A percentile compares a stretch with the other conserved stretches of the same genome.
Conservation (phyloP, 495 filamentous ascomycete species). For the Penicillium salamii region DNA sequence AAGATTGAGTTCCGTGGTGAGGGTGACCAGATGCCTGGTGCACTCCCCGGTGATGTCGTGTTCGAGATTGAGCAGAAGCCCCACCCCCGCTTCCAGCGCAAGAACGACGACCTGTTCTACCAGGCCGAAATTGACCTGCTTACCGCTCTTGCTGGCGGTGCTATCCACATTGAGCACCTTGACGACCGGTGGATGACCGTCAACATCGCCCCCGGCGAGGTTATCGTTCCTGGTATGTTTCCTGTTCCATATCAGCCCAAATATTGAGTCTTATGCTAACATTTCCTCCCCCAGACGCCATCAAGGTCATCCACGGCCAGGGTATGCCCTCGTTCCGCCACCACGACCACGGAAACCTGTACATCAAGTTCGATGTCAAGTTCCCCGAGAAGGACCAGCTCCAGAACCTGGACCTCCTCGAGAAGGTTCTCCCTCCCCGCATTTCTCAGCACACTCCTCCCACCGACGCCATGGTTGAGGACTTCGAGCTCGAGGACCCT, state of each 20-base stretch:
- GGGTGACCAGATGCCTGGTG: conserved; percentile 93
- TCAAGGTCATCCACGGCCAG: conserved; percentile 95
- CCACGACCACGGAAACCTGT: conserved; percentile 94
- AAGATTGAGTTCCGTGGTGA: conserved; percentile 96
- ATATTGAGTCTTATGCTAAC: conserved; percentile 10
- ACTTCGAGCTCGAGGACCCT: conserved; percentile 77
- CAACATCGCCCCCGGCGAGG: conserved; percentile 86
- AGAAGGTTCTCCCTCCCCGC: conserved; percentile 76
- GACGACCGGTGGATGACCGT: conserved; percentile 96
- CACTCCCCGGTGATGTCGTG: conserved; percentile 88
- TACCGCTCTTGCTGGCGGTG: conserved; percentile 88
- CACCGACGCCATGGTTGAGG: conserved; percentile 83
- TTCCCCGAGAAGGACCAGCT: conserved; percentile 69
- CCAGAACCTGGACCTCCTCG: conserved; percentile 59
- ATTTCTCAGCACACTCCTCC: conserved; percentile 59
- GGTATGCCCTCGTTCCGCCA: conserved; percentile 98
- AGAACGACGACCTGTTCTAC: conserved; percentile 95
- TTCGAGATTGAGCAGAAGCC: conserved; percentile 99
- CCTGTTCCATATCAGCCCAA: not conserved
- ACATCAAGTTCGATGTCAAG: conserved; percentile 96
- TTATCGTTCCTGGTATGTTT: conserved; percentile 84
- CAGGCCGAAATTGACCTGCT: conserved; percentile 94
- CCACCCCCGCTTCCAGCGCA: conserved; percentile 89
- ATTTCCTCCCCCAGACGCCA: conserved; percentile 55
- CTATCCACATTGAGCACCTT: conserved; percentile 89